These are phyloP conservation scores for Cutaneotrichosporon daszewskae DNA, from an alignment of 1,284 basidiomycete genomes.

Conservation along the genomic window DNA sequence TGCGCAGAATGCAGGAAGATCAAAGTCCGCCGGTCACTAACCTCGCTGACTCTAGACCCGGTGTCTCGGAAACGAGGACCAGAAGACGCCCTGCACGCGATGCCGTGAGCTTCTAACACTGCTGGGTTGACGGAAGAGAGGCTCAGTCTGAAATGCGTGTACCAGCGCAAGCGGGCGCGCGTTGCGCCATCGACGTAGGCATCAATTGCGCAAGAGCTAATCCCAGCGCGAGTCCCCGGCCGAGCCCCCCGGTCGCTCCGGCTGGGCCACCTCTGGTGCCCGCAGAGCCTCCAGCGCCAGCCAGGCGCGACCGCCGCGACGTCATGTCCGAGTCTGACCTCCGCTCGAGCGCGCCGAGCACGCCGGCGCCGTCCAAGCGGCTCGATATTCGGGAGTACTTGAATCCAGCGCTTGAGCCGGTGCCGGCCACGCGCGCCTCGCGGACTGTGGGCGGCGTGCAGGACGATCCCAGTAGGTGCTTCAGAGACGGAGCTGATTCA, in stretches of 20 bases:
- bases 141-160: constrained; percentile 3
- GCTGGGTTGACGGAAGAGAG: not conserved
- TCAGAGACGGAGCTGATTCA: not conserved
- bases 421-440: too few relatives aligned
- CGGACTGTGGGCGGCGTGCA: not conserved
- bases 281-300: not conserved
- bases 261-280: not conserved
- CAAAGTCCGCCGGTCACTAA: not conserved
- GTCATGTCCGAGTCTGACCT: constrained; percentile 4
- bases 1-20: constrained; percentile 4
- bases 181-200: not conserved
- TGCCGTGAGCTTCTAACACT: not conserved
- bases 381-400: constrained; percentile 1
- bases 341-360: not conserved
- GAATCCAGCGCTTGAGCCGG: not conserved
- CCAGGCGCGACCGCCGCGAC: not conserved
- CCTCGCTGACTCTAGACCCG: not conserved
- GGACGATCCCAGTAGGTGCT: constrained; percentile 10
- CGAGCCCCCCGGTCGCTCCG: not conserved
- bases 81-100: not conserved
- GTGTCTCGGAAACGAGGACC: constrained; percentile 4
- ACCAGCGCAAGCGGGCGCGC: constrained; percentile 1
- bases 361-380: not conserved
- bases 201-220: not conserved
- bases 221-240: not conserved